Base-by-base conservation (phyloP, 2,329 filamentous ascomycete genomes). In the Ascochyta clinopodiicola region DNA sequence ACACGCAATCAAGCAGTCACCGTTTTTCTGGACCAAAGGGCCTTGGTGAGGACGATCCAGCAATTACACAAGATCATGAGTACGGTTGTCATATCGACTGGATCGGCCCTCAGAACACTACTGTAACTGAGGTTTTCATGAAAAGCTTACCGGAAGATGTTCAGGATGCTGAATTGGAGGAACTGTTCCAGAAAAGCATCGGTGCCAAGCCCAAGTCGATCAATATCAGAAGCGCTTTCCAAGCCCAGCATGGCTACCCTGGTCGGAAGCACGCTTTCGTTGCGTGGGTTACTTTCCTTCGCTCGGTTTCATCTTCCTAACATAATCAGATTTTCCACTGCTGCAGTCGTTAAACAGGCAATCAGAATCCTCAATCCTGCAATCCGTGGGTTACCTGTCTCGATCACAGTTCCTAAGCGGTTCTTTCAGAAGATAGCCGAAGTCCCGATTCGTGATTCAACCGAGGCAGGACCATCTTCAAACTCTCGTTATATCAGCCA, bases 21-120 rank as follows among this genome's bases (percentile, higher is more conserved):
- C 54, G 57, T 10, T 49, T 56, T 17, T 25, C 29, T 22, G 63
- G 67, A 6, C 34, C 29, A n/a, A 48, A 51, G 19, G 36, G 38
- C 29, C 4, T n/a, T 35, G n/a, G 35, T 35, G 47, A 58, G 15
- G 38, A 63, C 9, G 65, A 73, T 46, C 52, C 44, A 4, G 48
- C 24, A 1, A 62, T 69, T 9, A 64, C 54, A 29, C 46, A 61
- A 8, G 66, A 75, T 34, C 29, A 29, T 9, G 40, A 59, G 8
- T 45, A 38, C 44, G 71, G 71, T 6, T 75, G 72, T 25, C 40
- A 58, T 38, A 44, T 66, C 17, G 47, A 56, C 6, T 74, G 66
- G 64, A 75, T 75, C 35, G 72, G 70, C 2, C 67, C 68, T 6
- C 54, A 63, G 6, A 73, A 72, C 38, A 35, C 60, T 13, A 60